Percentiles rank a stretch among this genome's conserved stretches.
phyloP scores from a whole-genome alignment of 1,284 basidiomycete genomes.

The Marasmius sp. region DNA sequence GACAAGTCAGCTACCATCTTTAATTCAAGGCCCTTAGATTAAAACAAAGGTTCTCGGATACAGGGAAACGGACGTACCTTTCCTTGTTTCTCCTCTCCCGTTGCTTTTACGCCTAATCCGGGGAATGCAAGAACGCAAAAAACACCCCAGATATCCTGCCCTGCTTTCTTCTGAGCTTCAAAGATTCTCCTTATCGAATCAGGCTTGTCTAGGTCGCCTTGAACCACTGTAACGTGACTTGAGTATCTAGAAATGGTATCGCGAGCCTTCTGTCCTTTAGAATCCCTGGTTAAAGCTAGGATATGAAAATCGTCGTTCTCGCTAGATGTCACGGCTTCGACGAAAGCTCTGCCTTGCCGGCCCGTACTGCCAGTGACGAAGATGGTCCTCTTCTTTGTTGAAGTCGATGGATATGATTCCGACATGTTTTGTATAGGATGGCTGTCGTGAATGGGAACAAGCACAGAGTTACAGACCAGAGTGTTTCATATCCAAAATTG shows the following conservation, averaged over 20 bases:
- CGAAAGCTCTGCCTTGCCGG: background rate
- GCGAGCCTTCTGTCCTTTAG: background rate
- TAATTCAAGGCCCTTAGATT: background rate
- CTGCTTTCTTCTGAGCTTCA: conserved; percentile 25
- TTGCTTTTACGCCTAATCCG: conserved; percentile 38
- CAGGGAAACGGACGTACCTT: conserved; percentile 26
- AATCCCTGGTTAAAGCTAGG: background rate
- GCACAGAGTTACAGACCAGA: too few species aligned
- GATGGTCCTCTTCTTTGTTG: background rate
- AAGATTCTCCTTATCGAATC: background rate
- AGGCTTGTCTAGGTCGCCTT: background rate
- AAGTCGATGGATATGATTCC: background rate
- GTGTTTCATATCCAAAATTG: too few species aligned
- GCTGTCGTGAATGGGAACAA: too few species aligned
- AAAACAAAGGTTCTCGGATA: background rate
- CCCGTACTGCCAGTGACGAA: background rate
- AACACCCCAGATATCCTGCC: conserved; percentile 36
- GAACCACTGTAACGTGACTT: background rate
- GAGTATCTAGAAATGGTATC: background rate
- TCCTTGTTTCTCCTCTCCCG: conserved; percentile 40
- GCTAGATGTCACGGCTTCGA: background rate
- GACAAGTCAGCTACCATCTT: conserved; percentile 35
- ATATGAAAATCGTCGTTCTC: background rate
- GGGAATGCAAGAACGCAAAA: conserved; percentile 39
- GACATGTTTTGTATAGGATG: too few species aligned